Conservation (phyloP, 345 rosid species). For the Nasturtium officinale region DNA sequence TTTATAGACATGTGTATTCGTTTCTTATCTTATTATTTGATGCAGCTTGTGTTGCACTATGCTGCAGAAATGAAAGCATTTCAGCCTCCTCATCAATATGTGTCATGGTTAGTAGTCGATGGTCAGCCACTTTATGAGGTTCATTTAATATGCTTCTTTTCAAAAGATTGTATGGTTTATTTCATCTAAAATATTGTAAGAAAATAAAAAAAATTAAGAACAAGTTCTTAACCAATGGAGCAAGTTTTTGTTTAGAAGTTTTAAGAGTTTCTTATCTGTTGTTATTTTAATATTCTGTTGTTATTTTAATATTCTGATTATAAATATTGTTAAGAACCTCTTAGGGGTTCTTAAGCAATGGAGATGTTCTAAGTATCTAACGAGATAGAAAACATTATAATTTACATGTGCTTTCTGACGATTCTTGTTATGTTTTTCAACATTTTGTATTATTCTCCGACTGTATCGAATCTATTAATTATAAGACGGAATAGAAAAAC, state of each 20-base stretch:
- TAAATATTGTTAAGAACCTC: too few relatives aligned
- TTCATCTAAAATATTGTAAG: too few relatives aligned
- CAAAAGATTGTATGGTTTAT: too few relatives aligned
- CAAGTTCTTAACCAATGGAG: too few relatives aligned
- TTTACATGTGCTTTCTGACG: constrained; percentile 10
- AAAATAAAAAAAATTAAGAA: too few relatives aligned
- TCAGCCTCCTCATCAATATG: constrained; percentile 83
- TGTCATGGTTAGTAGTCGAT: constrained; percentile 95
- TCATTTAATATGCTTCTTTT: constrained; percentile 30
- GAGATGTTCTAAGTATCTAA: too few relatives aligned
- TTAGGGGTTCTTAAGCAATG: too few relatives aligned
- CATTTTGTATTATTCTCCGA: neutral
- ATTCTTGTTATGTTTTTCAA: constrained; percentile 15
- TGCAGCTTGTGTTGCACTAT: constrained; percentile 81
- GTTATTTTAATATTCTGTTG: too few relatives aligned
- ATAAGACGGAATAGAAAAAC: neutral
- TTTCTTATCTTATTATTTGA: constrained; percentile 12
- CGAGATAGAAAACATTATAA: neutral
- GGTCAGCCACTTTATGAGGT: constrained; percentile 95
- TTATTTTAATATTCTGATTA: too few relatives aligned
- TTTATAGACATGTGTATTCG: neutral
- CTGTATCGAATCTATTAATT: constrained; percentile 1
- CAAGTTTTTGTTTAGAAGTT: too few relatives aligned
- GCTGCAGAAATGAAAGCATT: constrained; percentile 82
- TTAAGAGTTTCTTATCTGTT: too few relatives aligned